Percentiles rank a stretch among this genome's conserved stretches.
Evolutionary conservation across 2,329 filamentous ascomycete genomes (phyloP).

Genomic region (Aspergillus terreus): DNA sequence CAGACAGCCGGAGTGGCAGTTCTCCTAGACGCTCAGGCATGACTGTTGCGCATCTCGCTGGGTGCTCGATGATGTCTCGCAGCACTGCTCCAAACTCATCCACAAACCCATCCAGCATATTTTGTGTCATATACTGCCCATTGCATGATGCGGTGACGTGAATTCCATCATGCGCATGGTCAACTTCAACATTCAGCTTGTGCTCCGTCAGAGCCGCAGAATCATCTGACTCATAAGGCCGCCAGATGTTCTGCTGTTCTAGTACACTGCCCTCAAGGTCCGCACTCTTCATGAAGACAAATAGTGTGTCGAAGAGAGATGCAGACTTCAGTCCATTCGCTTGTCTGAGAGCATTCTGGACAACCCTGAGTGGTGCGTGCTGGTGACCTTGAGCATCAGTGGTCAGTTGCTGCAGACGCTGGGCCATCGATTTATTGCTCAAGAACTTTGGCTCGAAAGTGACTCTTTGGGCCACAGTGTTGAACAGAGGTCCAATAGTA

Average conservation of each 20-base stretch:
- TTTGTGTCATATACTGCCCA: slow-evolving; percentile 18
- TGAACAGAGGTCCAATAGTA: slow-evolving; percentile 53
- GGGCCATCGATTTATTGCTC: slow-evolving; percentile 37
- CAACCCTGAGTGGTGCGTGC: slow-evolving; percentile 49
- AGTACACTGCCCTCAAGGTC: slow-evolving; percentile 10
- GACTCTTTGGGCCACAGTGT: slow-evolving; percentile 49
- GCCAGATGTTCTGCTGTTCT: slow-evolving; percentile 21
- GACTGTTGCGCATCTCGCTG: slow-evolving; percentile 20
- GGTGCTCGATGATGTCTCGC: slow-evolving; percentile 25
- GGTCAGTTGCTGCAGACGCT: slow-evolving; percentile 44
- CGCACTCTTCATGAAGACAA: slow-evolving; percentile 48
- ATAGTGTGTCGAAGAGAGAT: slow-evolving; percentile 47
- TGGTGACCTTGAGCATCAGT: slow-evolving; percentile 45
- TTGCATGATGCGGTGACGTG: slow-evolving; percentile 19
- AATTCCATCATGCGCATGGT: slow-evolving; percentile 21
- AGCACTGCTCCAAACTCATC: slow-evolving; percentile 17
- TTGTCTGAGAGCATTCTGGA: slow-evolving; percentile 46
- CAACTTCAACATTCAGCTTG: slow-evolving; percentile 28
- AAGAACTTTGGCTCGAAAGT: slow-evolving; percentile 32
- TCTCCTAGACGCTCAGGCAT: slow-evolving; percentile 19
- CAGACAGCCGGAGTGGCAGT: slow-evolving; percentile 16
- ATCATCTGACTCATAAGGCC: slow-evolving; percentile 16
- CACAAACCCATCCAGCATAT: slow-evolving; percentile 15
- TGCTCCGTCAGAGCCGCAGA: slow-evolving; percentile 25
- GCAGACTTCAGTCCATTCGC: slow-evolving; percentile 25